phyloP scores from a whole-genome alignment of 192 early-diverging fungal genomes.

The Linderina pennispora region DNA sequence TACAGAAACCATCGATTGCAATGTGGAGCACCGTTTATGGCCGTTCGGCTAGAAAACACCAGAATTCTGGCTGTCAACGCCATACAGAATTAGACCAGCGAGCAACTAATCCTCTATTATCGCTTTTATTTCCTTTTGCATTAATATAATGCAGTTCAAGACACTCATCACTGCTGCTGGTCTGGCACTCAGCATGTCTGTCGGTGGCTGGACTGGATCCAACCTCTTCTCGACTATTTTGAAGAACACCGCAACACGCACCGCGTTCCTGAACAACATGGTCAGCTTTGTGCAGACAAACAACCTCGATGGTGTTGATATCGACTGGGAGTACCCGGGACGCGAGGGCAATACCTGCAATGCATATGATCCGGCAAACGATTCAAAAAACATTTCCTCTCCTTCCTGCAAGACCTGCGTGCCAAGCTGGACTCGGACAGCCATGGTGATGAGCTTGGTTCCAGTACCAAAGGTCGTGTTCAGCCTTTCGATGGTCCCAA shows the following conservation, averaged over 20 bases:
- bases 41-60: neutral
- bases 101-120: neutral
- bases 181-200: slow-evolving; percentile 21
- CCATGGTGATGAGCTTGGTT: too few species aligned
- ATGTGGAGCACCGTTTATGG: too few species aligned
- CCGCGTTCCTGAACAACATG: slow-evolving; percentile 23
- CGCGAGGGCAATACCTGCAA: slow-evolving; percentile 54
- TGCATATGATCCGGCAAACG: slow-evolving; percentile 39
- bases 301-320: slow-evolving; percentile 53
- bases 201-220: slow-evolving; percentile 70
- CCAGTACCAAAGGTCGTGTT: slow-evolving; percentile 44
- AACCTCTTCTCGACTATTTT: slow-evolving; percentile 51
- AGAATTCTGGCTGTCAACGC: too few species aligned
- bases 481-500: slow-evolving; percentile 49
- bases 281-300: slow-evolving; percentile 28
- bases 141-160: slow-evolving; percentile 1
- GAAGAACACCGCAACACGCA: slow-evolving; percentile 22
- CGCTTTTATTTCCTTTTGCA: neutral
- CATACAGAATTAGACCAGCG: too few species aligned
- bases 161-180: slow-evolving; percentile 2
- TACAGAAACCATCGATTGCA: too few species aligned
- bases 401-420: slow-evolving; percentile 53
- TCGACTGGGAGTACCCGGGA: slow-evolving; percentile 60
- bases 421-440: slow-evolving; percentile 35
- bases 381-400: slow-evolving; percentile 58